Percentiles rank a stretch among this genome's conserved stretches.
Conservation (phyloP, 306 rosid genomes). For the Alnus rubra region DNA sequence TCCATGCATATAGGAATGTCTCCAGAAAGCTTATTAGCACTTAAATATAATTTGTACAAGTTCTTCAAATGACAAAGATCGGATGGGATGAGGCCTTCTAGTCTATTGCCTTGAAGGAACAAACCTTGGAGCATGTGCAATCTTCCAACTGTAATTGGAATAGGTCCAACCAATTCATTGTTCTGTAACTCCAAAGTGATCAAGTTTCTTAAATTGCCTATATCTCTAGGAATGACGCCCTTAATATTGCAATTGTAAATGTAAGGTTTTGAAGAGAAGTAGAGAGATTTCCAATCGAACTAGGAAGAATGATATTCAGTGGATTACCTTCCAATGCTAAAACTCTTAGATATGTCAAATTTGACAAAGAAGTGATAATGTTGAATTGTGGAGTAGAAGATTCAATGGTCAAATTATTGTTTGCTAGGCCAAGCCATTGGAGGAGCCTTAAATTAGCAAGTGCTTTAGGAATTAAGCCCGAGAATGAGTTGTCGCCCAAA, state of each 20-base stretch:
- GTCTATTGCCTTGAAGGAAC: neutral
- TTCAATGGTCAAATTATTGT: constrained; percentile 15
- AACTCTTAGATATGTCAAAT: neutral
- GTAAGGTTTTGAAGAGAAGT: too few species aligned
- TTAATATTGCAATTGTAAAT: too few species aligned
- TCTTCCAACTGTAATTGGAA: neutral
- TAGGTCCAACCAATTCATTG: neutral
- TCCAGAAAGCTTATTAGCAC: constrained; percentile 9
- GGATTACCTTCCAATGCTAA: too few species aligned
- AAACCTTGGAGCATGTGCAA: neutral
- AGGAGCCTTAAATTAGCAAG: constrained; percentile 7
- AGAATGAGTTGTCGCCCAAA: neutral
- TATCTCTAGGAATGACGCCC: too few species aligned
- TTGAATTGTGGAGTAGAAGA: neutral
- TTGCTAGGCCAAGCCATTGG: neutral
- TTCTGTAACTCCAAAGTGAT: fast-evolving
- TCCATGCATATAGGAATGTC: neutral
- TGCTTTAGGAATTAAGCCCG: constrained; percentile 9
- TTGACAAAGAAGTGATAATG: neutral
- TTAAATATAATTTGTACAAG: neutral
- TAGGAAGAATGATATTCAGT: too few species aligned
- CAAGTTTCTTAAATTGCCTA: too few species aligned
- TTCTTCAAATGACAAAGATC: constrained; percentile 5
- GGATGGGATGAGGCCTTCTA: neutral
- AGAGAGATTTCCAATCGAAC: too few species aligned